Evolutionary conservation across 495 filamentous ascomycete genomes (phyloP), one percentile per base, ranked within the genome.

Genomic region (Aspergillus egyptiacus): DNA sequence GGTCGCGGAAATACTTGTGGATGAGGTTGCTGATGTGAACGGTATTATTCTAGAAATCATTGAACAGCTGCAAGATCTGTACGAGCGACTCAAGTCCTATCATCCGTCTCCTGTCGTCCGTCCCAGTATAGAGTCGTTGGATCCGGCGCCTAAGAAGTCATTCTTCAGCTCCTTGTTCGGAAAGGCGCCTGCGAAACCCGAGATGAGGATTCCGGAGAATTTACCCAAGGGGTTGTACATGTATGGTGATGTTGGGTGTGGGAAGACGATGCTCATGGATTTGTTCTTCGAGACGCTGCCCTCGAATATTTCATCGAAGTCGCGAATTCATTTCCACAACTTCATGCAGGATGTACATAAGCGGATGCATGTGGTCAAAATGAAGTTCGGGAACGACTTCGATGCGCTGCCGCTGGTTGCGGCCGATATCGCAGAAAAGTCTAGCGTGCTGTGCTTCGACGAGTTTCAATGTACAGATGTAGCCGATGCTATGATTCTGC

Each of bases 211-310:
- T 22, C 82, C 89, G 17, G 61, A 75, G 43, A 76, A 84, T 55
- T 74, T 95, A 6, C 93, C 93, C 0, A 85, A 88, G 56, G 94
- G 94, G 0, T 64, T 97, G 30, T 97, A 97, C 60, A 85, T 99
- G 71, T 97, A 87, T 60, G 94, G 94, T 15, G 93, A 97, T 65
- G 94, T 99, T 8, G 94, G 94, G 18, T 91, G 89, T 59, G 94
- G 94, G 35, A 99, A 99, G 76, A 97, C 94, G 1, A 99, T 99
- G 94, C 72, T 99, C 54, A 97, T 99, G 93, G 94, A 99, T 61
- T 74, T 99, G 58, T 97, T 99, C 68, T 96, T 89, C 70, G 89
- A 97, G 46, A 95, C 91, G 1, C 70, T 99, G 42, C 93, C 93
- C 4, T 59, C 71, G 11, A 83, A 86, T 57, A 89, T 98, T 53